Percentiles rank a stretch among this genome's conserved stretches.
phyloP scores from a whole-genome alignment of 192 early-diverging fungal species.

The Coemansia sp. region DNA sequence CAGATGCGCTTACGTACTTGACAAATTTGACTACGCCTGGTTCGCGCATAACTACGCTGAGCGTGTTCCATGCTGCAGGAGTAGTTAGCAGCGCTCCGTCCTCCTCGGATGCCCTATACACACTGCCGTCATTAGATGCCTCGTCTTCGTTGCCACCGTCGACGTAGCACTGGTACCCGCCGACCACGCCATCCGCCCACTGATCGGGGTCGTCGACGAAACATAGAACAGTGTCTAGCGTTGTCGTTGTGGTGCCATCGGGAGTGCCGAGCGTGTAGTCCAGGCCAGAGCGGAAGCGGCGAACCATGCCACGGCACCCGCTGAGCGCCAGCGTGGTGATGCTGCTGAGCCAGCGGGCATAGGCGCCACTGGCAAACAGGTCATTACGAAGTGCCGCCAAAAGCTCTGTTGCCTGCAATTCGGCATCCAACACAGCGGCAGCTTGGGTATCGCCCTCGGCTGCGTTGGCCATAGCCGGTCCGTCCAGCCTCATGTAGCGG shows the following conservation, averaged over 20 bases:
- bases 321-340: conserved; percentile 59
- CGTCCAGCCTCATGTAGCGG: conserved; percentile 63
- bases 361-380: conserved; percentile 60
- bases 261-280: conserved; percentile 80
- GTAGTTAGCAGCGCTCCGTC: conserved; percentile 74
- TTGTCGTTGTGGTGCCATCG: conserved; percentile 46
- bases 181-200: conserved; percentile 67
- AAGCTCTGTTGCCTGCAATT: conserved; percentile 19
- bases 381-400: conserved; percentile 34
- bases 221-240: conserved; percentile 72
- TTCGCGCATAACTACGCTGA: conserved; percentile 71
- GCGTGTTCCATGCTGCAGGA: conserved; percentile 66
- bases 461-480: conserved; percentile 3
- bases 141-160: conserved; percentile 69
- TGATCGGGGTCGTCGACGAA: conserved; percentile 46
- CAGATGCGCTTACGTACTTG: conserved; percentile 78
- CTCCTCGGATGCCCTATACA: conserved; percentile 63
- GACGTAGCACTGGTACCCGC: conserved; percentile 82
- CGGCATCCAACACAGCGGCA: background rate
- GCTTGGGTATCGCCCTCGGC: background rate
- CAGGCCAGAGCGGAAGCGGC: conserved; percentile 78
- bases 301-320: conserved; percentile 58
- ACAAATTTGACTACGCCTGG: conserved; percentile 79
- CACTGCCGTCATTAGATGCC: conserved; percentile 63
- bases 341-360: conserved; percentile 62